Conservation (phyloP, 2,329 filamentous ascomycete genomes). For the Sporothrix euskadiensis region DNA sequence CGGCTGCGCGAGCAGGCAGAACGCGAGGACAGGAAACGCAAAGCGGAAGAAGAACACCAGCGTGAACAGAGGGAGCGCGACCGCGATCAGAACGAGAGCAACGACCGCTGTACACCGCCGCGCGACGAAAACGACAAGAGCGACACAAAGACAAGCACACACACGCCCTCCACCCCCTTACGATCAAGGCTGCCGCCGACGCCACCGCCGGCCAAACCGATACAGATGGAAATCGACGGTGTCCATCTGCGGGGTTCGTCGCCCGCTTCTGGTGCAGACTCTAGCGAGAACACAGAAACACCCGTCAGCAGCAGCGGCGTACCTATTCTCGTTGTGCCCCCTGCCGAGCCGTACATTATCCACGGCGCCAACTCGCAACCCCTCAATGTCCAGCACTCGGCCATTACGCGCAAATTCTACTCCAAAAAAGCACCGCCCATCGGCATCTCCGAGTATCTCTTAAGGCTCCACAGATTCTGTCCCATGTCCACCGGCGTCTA, state of each 20-base stretch:
- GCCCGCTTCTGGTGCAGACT: not conserved
- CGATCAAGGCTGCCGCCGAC: conserved; percentile 29
- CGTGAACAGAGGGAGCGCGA: not conserved
- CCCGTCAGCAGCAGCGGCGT: conserved; percentile 44
- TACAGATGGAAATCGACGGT: conserved; percentile 49
- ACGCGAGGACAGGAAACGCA: conserved; percentile 36
- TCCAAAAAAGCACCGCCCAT: conserved; percentile 85
- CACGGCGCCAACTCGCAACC: conserved; percentile 71
- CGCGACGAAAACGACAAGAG: conserved; percentile 20
- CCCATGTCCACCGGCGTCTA: conserved; percentile 94
- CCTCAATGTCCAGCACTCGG: conserved; percentile 74
- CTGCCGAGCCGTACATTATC: conserved; percentile 57
- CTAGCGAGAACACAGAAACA: conserved; percentile 21
- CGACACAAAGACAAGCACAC: conserved; percentile 2
- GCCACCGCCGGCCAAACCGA: conserved; percentile 31
- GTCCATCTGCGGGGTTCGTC: conserved; percentile 48
- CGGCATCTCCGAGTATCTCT: conserved; percentile 77
- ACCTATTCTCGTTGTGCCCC: conserved; percentile 37
- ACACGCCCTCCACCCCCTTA: not conserved
- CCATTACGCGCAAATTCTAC: conserved; percentile 90
- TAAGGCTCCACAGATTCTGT: conserved; percentile 84
- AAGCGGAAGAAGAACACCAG: not conserved
- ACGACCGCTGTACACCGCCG: conserved; percentile 26
- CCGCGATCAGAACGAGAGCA: not conserved
- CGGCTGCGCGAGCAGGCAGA: conserved; percentile 48